phyloP scores from a whole-genome alignment of 2,329 filamentous ascomycete genomes.

The Claviceps pusilla region DNA sequence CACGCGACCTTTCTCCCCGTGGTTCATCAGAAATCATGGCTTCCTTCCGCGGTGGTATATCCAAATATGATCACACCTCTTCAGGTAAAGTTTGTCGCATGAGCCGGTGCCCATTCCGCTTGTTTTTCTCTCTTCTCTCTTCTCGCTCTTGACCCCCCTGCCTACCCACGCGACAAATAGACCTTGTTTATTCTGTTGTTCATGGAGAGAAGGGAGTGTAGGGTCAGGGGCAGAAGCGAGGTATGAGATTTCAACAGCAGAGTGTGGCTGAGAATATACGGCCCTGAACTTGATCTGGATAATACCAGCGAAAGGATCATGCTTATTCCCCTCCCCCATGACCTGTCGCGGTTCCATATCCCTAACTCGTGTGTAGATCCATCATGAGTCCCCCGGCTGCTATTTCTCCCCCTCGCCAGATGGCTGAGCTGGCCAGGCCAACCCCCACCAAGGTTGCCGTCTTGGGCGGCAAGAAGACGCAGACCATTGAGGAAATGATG shows the following conservation, averaged over 20 bases:
- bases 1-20: conserved; percentile 7
- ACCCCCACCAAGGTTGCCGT: conserved; percentile 27
- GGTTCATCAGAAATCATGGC: conserved; percentile 16
- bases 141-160: background rate
- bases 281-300: conserved; percentile 92
- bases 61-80: conserved; percentile 21
- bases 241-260: conserved; percentile 5
- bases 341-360: conserved; percentile 9
- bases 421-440: conserved; percentile 29
- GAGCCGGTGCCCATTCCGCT: conserved; percentile 41
- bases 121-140: background rate
- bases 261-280: conserved; percentile 67
- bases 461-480: conserved; percentile 17
- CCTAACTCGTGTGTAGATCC: conserved; percentile 19
- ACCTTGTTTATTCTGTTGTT: background rate
- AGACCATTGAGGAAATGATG: conserved; percentile 49
- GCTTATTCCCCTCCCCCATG: conserved; percentile 45
- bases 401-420: conserved; percentile 40
- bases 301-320: conserved; percentile 99
- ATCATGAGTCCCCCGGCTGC: conserved; percentile 70
- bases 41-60: conserved; percentile 21
- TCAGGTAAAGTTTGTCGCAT: conserved; percentile 39
- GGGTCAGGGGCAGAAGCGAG: background rate
- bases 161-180: background rate
- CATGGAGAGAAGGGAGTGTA: too few species aligned